Evolutionary conservation across 2,329 filamentous ascomycete genomes (phyloP).

Genomic region (Sporothrix inflata): DNA sequence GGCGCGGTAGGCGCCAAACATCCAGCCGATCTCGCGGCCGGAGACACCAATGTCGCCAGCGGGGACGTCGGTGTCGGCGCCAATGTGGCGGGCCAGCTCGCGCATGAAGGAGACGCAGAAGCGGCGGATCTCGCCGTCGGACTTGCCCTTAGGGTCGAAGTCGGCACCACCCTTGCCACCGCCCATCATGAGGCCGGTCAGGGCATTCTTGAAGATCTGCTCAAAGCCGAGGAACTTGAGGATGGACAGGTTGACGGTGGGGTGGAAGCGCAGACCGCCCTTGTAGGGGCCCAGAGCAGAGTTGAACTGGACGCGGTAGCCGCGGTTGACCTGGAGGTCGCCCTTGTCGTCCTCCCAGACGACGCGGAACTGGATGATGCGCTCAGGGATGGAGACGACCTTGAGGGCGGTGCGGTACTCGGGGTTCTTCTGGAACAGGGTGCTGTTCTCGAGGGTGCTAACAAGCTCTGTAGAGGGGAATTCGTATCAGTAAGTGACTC

Average conservation of each 20-base stretch:
- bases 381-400: constrained; percentile 89
- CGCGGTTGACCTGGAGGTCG: constrained; percentile 87
- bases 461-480: constrained; percentile 70
- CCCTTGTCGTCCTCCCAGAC: constrained; percentile 96
- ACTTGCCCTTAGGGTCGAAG: constrained; percentile 99
- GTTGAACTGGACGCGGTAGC: constrained; percentile 98
- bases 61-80: constrained; percentile 92
- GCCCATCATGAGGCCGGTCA: constrained; percentile 93
- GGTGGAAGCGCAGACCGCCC: constrained; percentile 94
- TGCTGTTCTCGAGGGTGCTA: constrained; percentile 91
- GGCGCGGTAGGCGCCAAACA: constrained; percentile 93
- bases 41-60: constrained; percentile 96
- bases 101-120: constrained; percentile 98
- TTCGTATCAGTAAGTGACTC: background rate
- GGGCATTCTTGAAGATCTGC: constrained; percentile 99
- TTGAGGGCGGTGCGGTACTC: constrained; percentile 91
- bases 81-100: constrained; percentile 93
- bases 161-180: constrained; percentile 97
- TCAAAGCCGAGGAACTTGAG: constrained; percentile 99
- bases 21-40: constrained; percentile 87
- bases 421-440: constrained; percentile 90
- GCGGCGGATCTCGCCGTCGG: constrained; percentile 93
- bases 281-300: constrained; percentile 97
- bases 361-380: constrained; percentile 95
- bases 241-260: constrained; percentile 76